Base-by-base conservation (phyloP, 2,329 filamentous ascomycete genomes). In the Aspergillus intermedius region DNA sequence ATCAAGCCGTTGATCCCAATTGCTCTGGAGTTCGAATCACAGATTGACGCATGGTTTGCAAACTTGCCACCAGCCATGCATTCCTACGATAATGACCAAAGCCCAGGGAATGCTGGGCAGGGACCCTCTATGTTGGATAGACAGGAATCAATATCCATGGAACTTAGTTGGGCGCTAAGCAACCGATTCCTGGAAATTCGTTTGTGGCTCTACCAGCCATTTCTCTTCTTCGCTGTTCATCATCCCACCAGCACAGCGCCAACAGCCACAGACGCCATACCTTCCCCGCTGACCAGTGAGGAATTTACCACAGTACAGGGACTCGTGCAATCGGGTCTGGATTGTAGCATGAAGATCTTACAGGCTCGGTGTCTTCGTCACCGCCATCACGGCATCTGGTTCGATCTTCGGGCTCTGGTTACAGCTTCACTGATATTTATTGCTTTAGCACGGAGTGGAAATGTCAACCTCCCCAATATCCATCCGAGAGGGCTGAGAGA, bases 351-450 rank as follows among this genome's bases (percentile, higher is more conserved):
- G 40, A 59, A 53, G 28, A 60, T 60, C 3, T 41, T 65, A 5
- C 52, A 61, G 6, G 55, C 47, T 5, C 51, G 60, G 4, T 52
- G 50, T 25, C 42, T 61, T 12, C 49, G 53, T 5, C 63, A 66
- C 48, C 60, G 63, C 9, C 63, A 66, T 47, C 63, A 66, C 46
- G 63, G 63, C 7, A 52, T 60, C 1, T 66, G 63, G 63, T 65
- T 57, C 39, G 59, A 62, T 30, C 46, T 57, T 15, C 48, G 56
- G 21, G 53, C 51, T 23, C 28, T 58, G 5, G 51, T 60, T 15
- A 50, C 50, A 22, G 56, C 56, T 7, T 56, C 52, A 1, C 47
- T 63, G 25, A 57, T 58, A 5, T 47, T 62, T 13, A 51, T 63
- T 21, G 59, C 54, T 12, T 45, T 59, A 9, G 50, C 57, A 10